phyloP scores from a whole-genome alignment of 805 yeast genomes.

The Starmerella sirachaensis region DNA sequence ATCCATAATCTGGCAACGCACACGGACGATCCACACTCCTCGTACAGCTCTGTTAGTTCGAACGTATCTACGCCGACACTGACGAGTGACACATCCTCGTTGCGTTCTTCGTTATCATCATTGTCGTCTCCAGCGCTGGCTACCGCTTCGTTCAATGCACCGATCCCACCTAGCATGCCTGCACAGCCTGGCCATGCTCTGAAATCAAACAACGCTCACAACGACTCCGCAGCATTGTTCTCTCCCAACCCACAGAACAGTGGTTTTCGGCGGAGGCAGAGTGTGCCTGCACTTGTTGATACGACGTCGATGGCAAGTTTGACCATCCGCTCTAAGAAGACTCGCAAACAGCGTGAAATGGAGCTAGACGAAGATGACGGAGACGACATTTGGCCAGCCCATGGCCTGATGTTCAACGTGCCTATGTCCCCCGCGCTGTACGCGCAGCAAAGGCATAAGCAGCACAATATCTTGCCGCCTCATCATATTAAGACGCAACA shows the following conservation, averaged over 20 bases:
- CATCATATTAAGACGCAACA: background rate
- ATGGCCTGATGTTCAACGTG: constrained; percentile 46
- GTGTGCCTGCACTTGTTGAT: constrained; percentile 17
- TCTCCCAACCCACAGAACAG: background rate
- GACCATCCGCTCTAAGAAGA: constrained; percentile 17
- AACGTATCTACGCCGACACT: constrained; percentile 21
- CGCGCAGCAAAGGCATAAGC: constrained; percentile 23
- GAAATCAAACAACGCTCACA: background rate
- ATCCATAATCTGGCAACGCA: constrained; percentile 2
- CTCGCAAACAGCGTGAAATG: constrained; percentile 26
- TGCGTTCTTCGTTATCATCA: constrained; percentile 20
- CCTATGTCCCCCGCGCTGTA: constrained; percentile 49
- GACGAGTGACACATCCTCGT: constrained; percentile 21
- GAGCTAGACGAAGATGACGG: constrained; percentile 33
- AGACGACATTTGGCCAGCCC: constrained; percentile 45
- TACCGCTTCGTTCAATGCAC: background rate
- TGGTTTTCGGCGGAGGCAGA: constrained; percentile 9
- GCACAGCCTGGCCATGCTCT: background rate
- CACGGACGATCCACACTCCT: constrained; percentile 9
- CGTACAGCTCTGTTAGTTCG: constrained; percentile 12
- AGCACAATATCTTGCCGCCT: background rate
- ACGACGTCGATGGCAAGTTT: constrained; percentile 24
- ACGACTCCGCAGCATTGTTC: background rate
- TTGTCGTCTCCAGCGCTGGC: constrained; percentile 17
- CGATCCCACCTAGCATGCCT: background rate